Conservation (phyloP, 495 filamentous ascomycete genomes). For the Tuber magnatum region DNA sequence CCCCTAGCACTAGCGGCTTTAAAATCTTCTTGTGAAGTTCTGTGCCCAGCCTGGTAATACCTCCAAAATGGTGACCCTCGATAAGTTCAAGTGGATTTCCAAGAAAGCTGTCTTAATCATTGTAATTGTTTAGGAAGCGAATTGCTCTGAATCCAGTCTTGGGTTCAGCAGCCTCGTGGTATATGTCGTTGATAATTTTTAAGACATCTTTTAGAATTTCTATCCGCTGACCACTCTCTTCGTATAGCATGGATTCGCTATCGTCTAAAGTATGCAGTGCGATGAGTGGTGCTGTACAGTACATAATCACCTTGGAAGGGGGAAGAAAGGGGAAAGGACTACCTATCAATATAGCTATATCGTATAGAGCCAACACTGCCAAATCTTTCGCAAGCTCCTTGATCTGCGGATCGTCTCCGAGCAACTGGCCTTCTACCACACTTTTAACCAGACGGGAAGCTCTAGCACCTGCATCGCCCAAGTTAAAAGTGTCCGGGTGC, state of each 20-base stretch:
- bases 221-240: conserved; percentile 56
- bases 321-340: conserved; percentile 2
- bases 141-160: conserved; percentile 55
- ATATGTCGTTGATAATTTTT: conserved; percentile 54
- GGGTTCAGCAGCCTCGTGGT: conserved; percentile 53
- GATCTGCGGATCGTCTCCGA: neutral
- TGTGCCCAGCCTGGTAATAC: conserved; percentile 61
- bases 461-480: neutral
- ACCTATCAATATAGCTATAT: conserved; percentile 45
- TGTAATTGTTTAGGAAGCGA: conserved; percentile 59
- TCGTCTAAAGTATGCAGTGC: conserved; percentile 48
- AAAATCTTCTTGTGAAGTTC: conserved; percentile 56
- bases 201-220: conserved; percentile 58
- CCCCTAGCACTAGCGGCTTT: conserved; percentile 52
- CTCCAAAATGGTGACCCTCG: conserved; percentile 53
- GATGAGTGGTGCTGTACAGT: neutral
- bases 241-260: conserved; percentile 64
- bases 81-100: conserved; percentile 47
- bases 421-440: neutral
- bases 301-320: neutral
- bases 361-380: conserved; percentile 22
- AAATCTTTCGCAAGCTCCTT: conserved; percentile 23
- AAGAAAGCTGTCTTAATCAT: neutral
- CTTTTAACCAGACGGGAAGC: neutral
- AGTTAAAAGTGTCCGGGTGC: neutral